Evolutionary conservation across 2,329 filamentous ascomycete species (phyloP), one percentile per base, ranked within the genome.

Genomic region (Aspergillus nomiae): DNA sequence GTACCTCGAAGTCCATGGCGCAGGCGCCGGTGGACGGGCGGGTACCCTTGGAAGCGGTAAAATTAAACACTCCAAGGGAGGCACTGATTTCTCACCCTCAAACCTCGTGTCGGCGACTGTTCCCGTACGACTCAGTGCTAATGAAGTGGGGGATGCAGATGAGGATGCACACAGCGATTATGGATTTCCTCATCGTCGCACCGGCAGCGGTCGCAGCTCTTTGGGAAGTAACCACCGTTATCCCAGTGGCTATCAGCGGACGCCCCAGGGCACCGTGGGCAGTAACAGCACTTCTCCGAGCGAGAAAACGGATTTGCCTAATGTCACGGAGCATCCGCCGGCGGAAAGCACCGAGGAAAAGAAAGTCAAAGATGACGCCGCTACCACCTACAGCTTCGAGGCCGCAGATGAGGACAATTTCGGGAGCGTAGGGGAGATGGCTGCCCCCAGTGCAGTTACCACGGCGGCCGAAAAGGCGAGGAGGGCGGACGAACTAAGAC

Each of bases 51-150:
- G 87, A 72, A 78, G 78, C 55, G 91, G 91, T 74, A 97, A 97
- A 84, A 96, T 96, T 71, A 85, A 92, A 67, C 93, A 96, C 76
- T 90, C 91, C 66, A 93, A 94, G 75, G 89, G 89, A 48, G 87
- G 92, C 4, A 88, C 91, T 10, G 89, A 92, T 45, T 97, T 96
- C 76, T 89, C 89, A 11, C 90, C 91, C 3, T 90, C 89, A 62
- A 94, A 94, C 63, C 79, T 89, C 60, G 83, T 86, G 61, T 90
- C 92, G 64, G 90, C 89, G 46, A 93, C 92, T 60, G 94, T 98
- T 45, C 95, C 95, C 2, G 88, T 97, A 78, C 89, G 95, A 50
- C 84, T 99, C 65, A 96, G 92, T 76, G 94, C 95, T n/a, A 96
- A 92, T 57, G 95, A 99, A 77, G 92, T 98, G 16, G 93, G 96